Base-by-base conservation (phyloP, 176 grass and related monocot genomes). In the Neostapfia colusana region DNA sequence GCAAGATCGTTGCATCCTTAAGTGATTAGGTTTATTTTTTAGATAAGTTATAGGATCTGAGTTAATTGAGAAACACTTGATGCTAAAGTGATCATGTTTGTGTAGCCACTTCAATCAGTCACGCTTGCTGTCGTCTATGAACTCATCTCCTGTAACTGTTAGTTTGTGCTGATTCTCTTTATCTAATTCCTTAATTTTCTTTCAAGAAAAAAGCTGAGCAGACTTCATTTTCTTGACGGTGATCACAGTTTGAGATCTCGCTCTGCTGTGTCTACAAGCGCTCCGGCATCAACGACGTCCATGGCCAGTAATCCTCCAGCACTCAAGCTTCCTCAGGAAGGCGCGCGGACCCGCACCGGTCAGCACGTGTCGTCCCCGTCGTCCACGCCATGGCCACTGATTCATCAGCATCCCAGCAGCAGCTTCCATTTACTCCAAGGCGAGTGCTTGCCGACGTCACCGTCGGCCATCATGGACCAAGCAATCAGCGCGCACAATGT, bases 231-330 rank as follows among this genome's bases (percentile, higher is more conserved):
- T 82, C 45, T 78, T 14, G 8, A 3, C 38, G 64, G 67, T 79
- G 24, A 37, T 49, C 54, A 81, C 85, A 99, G 95, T 85, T 88
- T 0, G 95, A 99, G 70, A 99, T 99, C 74, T 99, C 92, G 5
- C 87, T 99, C 31, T 99, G 95, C 61, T 85, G 95, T 34, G 95
- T 99, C 26, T 90, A 99, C 73, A 99, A 92, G 81, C 87, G 95
- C 73, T 85, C 92, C 7, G 95, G 95, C 78, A 89, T 95, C 8
- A 92, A 95, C 20, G 95, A 95, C 48, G 79, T 80, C 36, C 84
- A 77, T 26, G 53, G 70, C 31, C 65, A 82, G 41, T 41, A 80
- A n/a, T 58, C 80, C 34, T 62, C 75, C 43, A 79, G 80, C 63
- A 79, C 23, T 36, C 80, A 79, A 67, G 43, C 85, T 39, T 12